Evolutionary conservation across 345 rosid species (phyloP), one percentile per base, ranked within the genome.

Genomic region (Hypericum perforatum): DNA sequence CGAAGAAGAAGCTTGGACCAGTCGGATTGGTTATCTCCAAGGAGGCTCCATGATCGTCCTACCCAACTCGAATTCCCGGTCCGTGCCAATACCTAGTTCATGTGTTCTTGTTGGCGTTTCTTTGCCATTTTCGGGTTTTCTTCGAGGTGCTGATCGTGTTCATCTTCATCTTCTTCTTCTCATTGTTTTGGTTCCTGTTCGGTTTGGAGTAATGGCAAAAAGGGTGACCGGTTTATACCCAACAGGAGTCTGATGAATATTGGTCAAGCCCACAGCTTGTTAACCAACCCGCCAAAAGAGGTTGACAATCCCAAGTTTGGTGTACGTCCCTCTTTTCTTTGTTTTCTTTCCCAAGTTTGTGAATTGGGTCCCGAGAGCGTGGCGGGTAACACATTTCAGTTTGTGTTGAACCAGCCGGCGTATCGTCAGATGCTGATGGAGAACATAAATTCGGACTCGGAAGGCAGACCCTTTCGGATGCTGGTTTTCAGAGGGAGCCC

Each of bases 181-280:
- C 37, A 37, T 63, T 40, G 42, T 49, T 22, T 22, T 15, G 9
- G 16, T 57, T 62, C 9, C 45, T 41, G 55, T 22, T 64, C 16
- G 41, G 8, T 22, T 22, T 22, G 32, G 32, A 22, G 2, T 22
- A 22, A 22, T 22, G 32, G 32, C 11, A 36, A 51, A 29, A 49
- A 79, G 79, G 85, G 81, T 7, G 79, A 71, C 22, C 71, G 77
- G 45, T 76, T 74, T 47, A 59, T 76, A 56, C 81, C 85, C 36
- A 79, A 60, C 47, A 52, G 76, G 55, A 71, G 81, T 71, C 72
- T 74, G 72, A 79, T 79, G 79, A 68, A 79, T 71, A 75, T 79
- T 54, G 85, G 76, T 71, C 75, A 72, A 74, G 81, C 76, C 72
- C 76, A 60, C 37, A 44, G 66, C 54, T 64, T 67, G 60, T 71